Evolutionary conservation across 345 rosid species (phyloP), one percentile per base, ranked within the genome.

Genomic region (Punica granatum): DNA sequence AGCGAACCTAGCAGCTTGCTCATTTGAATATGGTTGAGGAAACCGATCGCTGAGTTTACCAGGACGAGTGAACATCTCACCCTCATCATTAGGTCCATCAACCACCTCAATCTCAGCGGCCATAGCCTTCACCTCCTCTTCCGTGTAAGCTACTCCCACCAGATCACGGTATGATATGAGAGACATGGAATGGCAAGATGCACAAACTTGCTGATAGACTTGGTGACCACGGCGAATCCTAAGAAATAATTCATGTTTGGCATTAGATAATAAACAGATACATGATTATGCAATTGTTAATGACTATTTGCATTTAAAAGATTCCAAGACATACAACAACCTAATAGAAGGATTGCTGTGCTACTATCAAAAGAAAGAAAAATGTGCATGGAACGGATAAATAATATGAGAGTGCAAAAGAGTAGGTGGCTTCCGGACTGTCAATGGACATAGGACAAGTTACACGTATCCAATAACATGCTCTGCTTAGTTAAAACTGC

Each of bases 211-310:
- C 64, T 80, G 85, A 79, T 94, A 92, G 68, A 92, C 99, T 82
- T 95, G 96, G 81, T 95, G 98, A 72, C 99, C 99, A 64, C 99
- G 96, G 39, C 99, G 98, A 68, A 95, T 88, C 92, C 99, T 94
- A 71, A 33, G 34, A 23, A 63, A 41, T 56, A 66, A 70, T 44
- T 2, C 67, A 7, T 23, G 33, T 10, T 3, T 32, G 21, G 19
- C 67, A 58, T 43, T 43, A 67, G 54, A 21, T 33, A 49, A 13
- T 8, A 51, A 51, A 51, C 9, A 77, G 28, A 43, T 35, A 28
- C 23, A 72, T 43, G 34, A 28, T 37, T 23, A 35, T 33, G 12
- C 28, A 3, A 44, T 43, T 58, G 33, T 16, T 12, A 49, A 66
- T 39, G 9, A 19, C 8, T 28, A 32, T 36, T 35, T 64, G 19